Conservation (phyloP, 2,329 filamentous ascomycete species). For the Clarireedia paspali region DNA sequence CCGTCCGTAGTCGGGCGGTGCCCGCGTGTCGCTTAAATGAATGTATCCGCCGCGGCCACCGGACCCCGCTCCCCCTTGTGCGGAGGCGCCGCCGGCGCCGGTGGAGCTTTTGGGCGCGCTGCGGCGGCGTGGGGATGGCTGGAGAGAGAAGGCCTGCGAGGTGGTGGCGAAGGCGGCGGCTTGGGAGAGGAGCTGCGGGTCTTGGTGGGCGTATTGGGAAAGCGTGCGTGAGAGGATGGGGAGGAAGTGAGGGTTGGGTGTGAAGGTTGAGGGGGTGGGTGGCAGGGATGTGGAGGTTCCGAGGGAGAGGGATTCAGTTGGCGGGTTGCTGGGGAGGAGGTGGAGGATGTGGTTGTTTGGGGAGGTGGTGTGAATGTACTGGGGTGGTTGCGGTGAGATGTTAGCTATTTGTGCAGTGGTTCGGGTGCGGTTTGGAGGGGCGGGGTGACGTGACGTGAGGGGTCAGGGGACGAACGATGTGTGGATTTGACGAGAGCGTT, state of each 20-base stretch:
- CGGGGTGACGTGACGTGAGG: neutral
- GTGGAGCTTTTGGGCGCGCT: slow-evolving; percentile 16
- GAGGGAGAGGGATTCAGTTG: slow-evolving; percentile 46
- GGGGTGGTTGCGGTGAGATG: neutral
- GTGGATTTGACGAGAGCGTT: slow-evolving; percentile 26
- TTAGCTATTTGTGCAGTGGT: neutral
- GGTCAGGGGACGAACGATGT: slow-evolving; percentile 21
- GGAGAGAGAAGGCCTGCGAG: neutral
- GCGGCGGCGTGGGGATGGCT: slow-evolving; percentile 4
- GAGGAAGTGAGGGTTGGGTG: slow-evolving; percentile 52
- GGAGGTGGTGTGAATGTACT: slow-evolving; percentile 52
- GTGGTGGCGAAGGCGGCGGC: slow-evolving; percentile 53
- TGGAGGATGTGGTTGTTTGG: slow-evolving; percentile 47
- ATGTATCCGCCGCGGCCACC: slow-evolving; percentile 54
- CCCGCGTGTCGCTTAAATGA: slow-evolving; percentile 56
- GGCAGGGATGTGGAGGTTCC: slow-evolving; percentile 47
- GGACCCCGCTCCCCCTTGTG: slow-evolving; percentile 53
- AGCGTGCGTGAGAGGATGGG: slow-evolving; percentile 51
- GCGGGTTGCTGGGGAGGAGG: slow-evolving; percentile 50
- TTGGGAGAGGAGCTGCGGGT: slow-evolving; percentile 47
- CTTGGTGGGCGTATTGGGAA: slow-evolving; percentile 45
- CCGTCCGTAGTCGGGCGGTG: slow-evolving; percentile 58
- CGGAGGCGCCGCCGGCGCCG: slow-evolving; percentile 35
- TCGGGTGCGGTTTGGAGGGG: neutral
- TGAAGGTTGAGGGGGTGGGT: slow-evolving; percentile 54